Evolutionary conservation across 2,329 filamentous ascomycete genomes (phyloP).

Genomic region (Fusarium proliferatum): DNA sequence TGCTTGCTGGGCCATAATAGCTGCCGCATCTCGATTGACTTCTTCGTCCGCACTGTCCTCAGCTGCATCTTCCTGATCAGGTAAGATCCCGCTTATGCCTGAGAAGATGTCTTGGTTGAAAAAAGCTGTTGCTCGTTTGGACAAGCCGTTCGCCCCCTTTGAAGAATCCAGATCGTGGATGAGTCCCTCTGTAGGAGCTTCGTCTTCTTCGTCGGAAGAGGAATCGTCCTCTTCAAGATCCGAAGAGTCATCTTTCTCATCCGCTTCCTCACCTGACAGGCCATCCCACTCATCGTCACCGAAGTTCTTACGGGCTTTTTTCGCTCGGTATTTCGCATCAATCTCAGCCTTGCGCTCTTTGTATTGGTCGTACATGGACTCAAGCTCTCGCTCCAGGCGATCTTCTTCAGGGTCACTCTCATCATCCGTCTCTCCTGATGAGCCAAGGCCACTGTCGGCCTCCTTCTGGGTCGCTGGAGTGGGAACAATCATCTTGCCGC

Average conservation of each 20-base stretch:
- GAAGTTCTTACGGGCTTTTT: conserved; percentile 84
- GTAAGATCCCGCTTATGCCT: conserved; percentile 76
- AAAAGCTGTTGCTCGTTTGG: conserved; percentile 79
- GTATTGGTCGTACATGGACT: conserved; percentile 88
- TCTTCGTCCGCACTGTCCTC: conserved; percentile 47
- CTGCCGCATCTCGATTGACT: conserved; percentile 48
- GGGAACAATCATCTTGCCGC: conserved; percentile 81
- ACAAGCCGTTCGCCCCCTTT: conserved; percentile 33
- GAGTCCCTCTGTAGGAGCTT: conserved; percentile 42
- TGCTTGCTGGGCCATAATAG: conserved; percentile 42
- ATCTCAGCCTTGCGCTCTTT: conserved; percentile 80
- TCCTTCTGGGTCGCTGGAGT: conserved; percentile 69
- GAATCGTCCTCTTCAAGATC: conserved; percentile 65
- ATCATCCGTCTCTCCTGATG: conserved; percentile 65
- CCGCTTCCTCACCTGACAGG: conserved; percentile 74
- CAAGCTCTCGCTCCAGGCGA: conserved; percentile 83
- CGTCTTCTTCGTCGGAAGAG: conserved; percentile 49
- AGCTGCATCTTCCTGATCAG: conserved; percentile 53
- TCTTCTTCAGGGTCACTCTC: conserved; percentile 85
- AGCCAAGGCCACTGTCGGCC: conserved; percentile 68
- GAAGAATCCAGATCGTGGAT: conserved; percentile 52
- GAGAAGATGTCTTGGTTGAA: conserved; percentile 97
- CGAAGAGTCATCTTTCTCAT: conserved; percentile 61
- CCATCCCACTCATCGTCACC: conserved; percentile 94
- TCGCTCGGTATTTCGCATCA: conserved; percentile 90